Conservation (phyloP, 257 asterid species). For the Lavandula angustifolia region DNA sequence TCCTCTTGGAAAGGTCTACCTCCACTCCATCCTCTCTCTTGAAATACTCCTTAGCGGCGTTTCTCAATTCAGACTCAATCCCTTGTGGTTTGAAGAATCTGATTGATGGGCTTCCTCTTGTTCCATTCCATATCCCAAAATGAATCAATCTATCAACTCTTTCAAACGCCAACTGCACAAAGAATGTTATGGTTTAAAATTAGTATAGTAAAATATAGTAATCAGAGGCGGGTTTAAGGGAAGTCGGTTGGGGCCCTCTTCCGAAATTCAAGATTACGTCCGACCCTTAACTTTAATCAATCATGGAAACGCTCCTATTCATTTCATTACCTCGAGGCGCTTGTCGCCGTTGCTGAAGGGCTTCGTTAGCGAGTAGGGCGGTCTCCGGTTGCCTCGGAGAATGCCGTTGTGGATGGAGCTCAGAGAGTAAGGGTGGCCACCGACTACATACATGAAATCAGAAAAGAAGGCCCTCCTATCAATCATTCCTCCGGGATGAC, state of each 20-base stretch:
- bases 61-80: conserved; percentile 66
- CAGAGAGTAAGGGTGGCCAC: conserved; percentile 76
- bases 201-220: neutral
- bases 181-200: neutral
- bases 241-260: neutral
- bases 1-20: conserved; percentile 85
- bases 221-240: no score
- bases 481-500: conserved; percentile 84
- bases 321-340: conserved; percentile 65
- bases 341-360: conserved; percentile 74
- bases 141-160: conserved; percentile 70
- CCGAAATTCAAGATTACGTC: no score
- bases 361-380: conserved; percentile 69
- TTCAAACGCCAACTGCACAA: conserved; percentile 58
- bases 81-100: conserved; percentile 61
- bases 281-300: no score
- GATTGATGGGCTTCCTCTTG: conserved; percentile 82
- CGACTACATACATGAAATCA: conserved; percentile 74
- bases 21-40: conserved; percentile 72
- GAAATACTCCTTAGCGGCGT: conserved; percentile 76
- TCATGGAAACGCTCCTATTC: no score
- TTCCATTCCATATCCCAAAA: conserved; percentile 78
- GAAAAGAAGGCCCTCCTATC: conserved; percentile 77
- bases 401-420: conserved; percentile 73
- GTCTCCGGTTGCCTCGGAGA: conserved; percentile 76